A percentile compares a stretch with the other conserved stretches of the same genome.
Conservation (phyloP, 2,329 filamentous ascomycete genomes). For the Verticillium alfalfae region DNA sequence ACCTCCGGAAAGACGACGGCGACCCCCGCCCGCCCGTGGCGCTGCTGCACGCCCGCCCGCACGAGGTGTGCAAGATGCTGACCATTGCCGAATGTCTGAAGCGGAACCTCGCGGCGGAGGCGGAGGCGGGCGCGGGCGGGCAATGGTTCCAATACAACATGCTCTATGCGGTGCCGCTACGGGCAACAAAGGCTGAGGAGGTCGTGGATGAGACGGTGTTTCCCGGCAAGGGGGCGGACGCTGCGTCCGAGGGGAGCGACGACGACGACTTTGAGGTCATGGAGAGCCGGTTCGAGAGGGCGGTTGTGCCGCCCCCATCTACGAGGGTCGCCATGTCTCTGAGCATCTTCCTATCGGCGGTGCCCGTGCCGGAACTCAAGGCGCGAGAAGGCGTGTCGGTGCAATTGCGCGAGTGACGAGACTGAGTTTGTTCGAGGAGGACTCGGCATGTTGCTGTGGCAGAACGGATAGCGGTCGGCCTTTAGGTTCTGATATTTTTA, state of each 20-base stretch:
- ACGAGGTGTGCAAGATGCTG: conserved; percentile 59
- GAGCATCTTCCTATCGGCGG: conserved; percentile 53
- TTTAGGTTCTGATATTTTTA: too few relatives aligned
- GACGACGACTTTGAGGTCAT: conserved; percentile 49
- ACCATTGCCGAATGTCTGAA: conserved; percentile 63
- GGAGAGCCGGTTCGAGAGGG: conserved; percentile 50
- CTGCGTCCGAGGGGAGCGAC: conserved; percentile 14
- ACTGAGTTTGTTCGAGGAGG: conserved; percentile 2
- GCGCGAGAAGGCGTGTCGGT: conserved; percentile 37
- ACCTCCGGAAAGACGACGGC: conserved; percentile 27
- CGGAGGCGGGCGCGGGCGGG: not conserved
- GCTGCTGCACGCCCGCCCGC: conserved; percentile 45
- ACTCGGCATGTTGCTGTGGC: too few relatives aligned
- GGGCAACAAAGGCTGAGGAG: conserved; percentile 20
- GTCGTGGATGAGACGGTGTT: conserved; percentile 39
- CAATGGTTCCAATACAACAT: conserved; percentile 53
- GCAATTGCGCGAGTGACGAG: conserved; percentile 32
- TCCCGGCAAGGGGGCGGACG: conserved; percentile 12
- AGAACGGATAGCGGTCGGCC: too few relatives aligned
- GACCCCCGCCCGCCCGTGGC: conserved; percentile 25
- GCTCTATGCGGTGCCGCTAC: conserved; percentile 40
- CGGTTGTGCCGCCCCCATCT: conserved; percentile 39
- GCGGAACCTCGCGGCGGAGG: conserved; percentile 39
- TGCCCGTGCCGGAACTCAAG: conserved; percentile 50
- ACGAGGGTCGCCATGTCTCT: conserved; percentile 46